Evolutionary conservation across 805 yeast species (phyloP).

Genomic region (Pichia scutulata): DNA sequence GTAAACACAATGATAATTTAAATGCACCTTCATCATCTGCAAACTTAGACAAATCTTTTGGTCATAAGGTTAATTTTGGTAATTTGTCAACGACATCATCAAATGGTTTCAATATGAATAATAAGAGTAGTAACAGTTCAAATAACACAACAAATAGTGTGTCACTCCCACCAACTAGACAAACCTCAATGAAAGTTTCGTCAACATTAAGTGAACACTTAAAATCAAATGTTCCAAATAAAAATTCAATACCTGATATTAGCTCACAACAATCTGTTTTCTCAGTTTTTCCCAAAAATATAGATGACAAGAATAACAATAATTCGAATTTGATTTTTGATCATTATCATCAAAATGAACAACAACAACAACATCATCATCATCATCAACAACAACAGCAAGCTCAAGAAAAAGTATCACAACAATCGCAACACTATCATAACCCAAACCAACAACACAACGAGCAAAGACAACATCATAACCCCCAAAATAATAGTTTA

Average conservation of each 20-base stretch:
- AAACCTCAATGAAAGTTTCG: neutral
- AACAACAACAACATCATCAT: neutral
- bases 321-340: neutral
- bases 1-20: slow-evolving; percentile 48
- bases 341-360: neutral
- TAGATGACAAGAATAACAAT: neutral
- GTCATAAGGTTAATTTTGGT: slow-evolving; percentile 3
- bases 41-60: slow-evolving; percentile 11
- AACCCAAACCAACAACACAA: neutral
- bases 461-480: neutral
- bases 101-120: neutral
- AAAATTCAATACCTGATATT: neutral
- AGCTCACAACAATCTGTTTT: neutral
- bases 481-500: neutral
- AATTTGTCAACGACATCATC: neutral
- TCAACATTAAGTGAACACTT: neutral
- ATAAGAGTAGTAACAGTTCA: neutral
- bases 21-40: slow-evolving; percentile 21
- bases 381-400: neutral
- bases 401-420: too few species aligned
- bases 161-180: neutral
- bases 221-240: neutral
- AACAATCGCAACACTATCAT: neutral
- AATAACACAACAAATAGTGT: neutral
- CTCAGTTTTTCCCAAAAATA: neutral